Base-by-base conservation (phyloP, 148 eudicot genomes). In the Amaranthus palmeri region DNA sequence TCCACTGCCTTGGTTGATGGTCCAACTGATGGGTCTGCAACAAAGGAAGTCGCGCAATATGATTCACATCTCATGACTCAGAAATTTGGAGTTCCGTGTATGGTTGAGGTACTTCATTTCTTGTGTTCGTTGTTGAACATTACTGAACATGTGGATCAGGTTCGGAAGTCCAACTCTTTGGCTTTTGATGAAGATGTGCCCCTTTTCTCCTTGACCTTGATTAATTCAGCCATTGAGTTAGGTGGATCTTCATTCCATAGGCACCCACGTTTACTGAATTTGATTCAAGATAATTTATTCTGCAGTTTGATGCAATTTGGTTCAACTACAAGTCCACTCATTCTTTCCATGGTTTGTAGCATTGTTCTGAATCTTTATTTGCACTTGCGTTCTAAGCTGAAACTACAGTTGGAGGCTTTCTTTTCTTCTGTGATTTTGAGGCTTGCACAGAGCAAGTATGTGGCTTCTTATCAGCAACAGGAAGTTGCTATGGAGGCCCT, bases 401-500 rank as follows among this genome's bases (percentile, higher is more conserved):
- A 91, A 74, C 80, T 91, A 53, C 98, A 93, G 77, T 80, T 91
- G 49, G 97, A 93, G 84, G 92, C 98, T 69, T 93, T 93, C 79
- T 85, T 93, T 75, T 81, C 91, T 45, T 86, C 85, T 80, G 96
- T 93, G 77, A 75, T 93, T 61, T 77, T 91, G 83, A 87, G 91
- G 79, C 82, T 89, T 74, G 91, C 96, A 67, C 88, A 87, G 73
- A 93, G 88, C 81, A 85, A 86, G 80, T 82, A 87, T 77, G 97
- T 92, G 67, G 89, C 93, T 80, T 87, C 91, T 68, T 91, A 91
- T 75, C 97, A 89, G 77, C 98, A 87, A 74, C 92, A 93, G 79
- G 97, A 93, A 78, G 97, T 93, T 78, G 97, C 93, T 54, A 89
- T 93, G 98, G 98, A 93, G 79, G 88, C 98, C 68, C 91, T 93